phyloP scores from a whole-genome alignment of 352 stramenopile genomes.

The Globisporangium megalacanthum region DNA sequence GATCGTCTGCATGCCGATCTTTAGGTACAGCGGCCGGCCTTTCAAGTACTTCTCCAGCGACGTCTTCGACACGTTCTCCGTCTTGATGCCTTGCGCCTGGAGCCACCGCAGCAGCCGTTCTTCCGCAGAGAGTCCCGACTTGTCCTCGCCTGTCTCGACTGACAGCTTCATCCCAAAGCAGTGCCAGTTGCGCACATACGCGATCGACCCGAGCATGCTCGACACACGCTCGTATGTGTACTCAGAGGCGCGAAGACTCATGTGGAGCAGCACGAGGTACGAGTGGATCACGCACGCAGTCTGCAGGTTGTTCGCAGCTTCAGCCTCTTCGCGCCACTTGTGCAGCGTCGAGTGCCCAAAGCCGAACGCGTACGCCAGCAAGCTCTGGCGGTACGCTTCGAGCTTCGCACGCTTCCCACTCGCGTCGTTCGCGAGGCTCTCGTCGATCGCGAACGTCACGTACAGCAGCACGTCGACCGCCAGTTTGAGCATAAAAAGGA shows the following conservation, averaged over 20 bases:
- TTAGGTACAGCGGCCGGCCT: slow-evolving; percentile 79
- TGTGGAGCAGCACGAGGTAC: slow-evolving; percentile 66
- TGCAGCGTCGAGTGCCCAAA: slow-evolving; percentile 68
- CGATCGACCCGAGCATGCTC: slow-evolving; percentile 73
- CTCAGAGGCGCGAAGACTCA: slow-evolving; percentile 59
- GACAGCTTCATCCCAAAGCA: slow-evolving; percentile 88
- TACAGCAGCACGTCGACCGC: slow-evolving; percentile 76
- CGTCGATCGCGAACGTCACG: slow-evolving; percentile 69
- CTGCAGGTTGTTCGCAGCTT: slow-evolving; percentile 67
- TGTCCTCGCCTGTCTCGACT: slow-evolving; percentile 33
- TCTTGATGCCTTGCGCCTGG: slow-evolving; percentile 88
- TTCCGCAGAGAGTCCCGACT: slow-evolving; percentile 52
- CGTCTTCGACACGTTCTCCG: slow-evolving; percentile 69
- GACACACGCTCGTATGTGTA: slow-evolving; percentile 66
- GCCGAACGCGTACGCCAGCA: slow-evolving; percentile 59
- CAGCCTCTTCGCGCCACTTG: slow-evolving; percentile 74
- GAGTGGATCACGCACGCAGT: slow-evolving; percentile 84
- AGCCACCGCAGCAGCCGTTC: slow-evolving; percentile 83
- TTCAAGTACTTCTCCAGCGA: slow-evolving; percentile 86
- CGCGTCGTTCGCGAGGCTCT: slow-evolving; percentile 23
- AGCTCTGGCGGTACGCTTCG: slow-evolving; percentile 41
- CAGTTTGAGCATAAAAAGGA: slow-evolving; percentile 87
- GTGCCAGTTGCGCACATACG: slow-evolving; percentile 89
- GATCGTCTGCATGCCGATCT: slow-evolving; percentile 84
- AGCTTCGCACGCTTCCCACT: slow-evolving; percentile 33